Evolutionary conservation across 106 monocot species (phyloP), one percentile per base, ranked within the genome.

Genomic region (Ottelia alismoides): DNA sequence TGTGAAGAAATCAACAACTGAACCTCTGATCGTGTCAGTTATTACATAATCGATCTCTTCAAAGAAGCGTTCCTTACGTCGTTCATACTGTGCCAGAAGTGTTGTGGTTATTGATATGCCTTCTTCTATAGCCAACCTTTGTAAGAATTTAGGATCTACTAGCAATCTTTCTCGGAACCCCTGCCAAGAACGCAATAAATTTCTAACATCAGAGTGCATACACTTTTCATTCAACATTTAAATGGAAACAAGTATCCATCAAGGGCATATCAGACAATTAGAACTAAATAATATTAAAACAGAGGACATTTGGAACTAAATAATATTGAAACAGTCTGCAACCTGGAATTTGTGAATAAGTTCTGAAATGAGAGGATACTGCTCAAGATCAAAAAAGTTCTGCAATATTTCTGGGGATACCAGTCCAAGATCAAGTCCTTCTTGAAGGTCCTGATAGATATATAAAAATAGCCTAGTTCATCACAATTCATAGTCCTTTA

Each of bases 11-110:
- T 94, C 93, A 63, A 94, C 93, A 51, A 94, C 88, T 21, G 74
- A 65, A 25, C 93, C 93, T 84, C 93, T 80, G 31, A 94, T 81
- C 22, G 88, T 94, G 60, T 94, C 93, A 45, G 93, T 94, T 25
- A 94, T 50, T 45, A 94, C 93, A 69, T 93, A 94, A 25, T 94
- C 88, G 56, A 94, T 88, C 58, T 94, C 93, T 58, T 94, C 93
- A 58, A 80, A 71, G 44, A 94, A 94, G 1, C 81, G 80, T 23
- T 81, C 93, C 72, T 94, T 94, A 11, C 93, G 87, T 47, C 74
- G 71, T 76, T 94, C 80, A 65, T 94, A 94, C 61, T 94, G 93
- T 25, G 93, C 93, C 50, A 93, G 60, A 23, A 93, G 80, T 18
- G 78, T 84, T 16, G 93, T 94, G 25, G 88, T 81, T 77, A 94